phyloP scores from a whole-genome alignment of 2,329 filamentous ascomycete species.

The Epichloe typhina region DNA sequence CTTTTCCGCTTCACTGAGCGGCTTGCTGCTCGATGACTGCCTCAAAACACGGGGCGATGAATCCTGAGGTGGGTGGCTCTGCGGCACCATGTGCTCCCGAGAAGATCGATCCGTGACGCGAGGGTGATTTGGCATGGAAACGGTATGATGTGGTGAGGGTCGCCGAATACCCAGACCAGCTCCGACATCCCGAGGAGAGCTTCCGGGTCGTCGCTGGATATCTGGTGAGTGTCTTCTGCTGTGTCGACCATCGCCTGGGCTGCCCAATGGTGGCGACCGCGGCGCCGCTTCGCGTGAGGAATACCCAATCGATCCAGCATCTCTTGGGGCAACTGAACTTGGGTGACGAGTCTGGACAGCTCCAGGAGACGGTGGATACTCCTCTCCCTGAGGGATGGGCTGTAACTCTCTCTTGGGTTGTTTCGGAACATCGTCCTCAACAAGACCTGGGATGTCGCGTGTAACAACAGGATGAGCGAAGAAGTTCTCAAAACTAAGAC shows the following conservation, averaged over 20 bases:
- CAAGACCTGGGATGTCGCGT: constrained; percentile 64
- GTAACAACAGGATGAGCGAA: constrained; percentile 64
- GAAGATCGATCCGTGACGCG: constrained; percentile 14
- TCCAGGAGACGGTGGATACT: constrained; percentile 14
- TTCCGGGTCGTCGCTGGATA: constrained; percentile 20
- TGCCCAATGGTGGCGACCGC: constrained; percentile 26
- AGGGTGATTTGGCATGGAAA: constrained; percentile 34
- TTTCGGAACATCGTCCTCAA: constrained; percentile 58
- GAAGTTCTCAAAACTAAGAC: constrained; percentile 76
- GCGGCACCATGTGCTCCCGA: constrained; percentile 20
- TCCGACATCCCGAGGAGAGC: constrained; percentile 31
- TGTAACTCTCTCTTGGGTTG: constrained; percentile 23
- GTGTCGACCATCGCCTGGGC: constrained; percentile 25
- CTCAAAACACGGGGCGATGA: constrained; percentile 9
- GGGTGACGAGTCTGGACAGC: constrained; percentile 20
- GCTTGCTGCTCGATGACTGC: constrained; percentile 12
- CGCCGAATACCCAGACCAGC: constrained; percentile 41
- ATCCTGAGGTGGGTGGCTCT: constrained; percentile 13
- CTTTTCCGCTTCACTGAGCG: constrained; percentile 48
- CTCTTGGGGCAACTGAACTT: constrained; percentile 18
- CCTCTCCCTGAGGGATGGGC: constrained; percentile 19
- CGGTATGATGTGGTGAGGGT: constrained; percentile 31
- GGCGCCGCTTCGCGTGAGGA: constrained; percentile 30
- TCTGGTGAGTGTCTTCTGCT: constrained; percentile 17
- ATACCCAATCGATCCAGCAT: constrained; percentile 21